Evolutionary conservation across 2,329 filamentous ascomycete species (phyloP), one percentile per base, ranked within the genome.

Genomic region (Paraphoma chrysanthemicola): DNA sequence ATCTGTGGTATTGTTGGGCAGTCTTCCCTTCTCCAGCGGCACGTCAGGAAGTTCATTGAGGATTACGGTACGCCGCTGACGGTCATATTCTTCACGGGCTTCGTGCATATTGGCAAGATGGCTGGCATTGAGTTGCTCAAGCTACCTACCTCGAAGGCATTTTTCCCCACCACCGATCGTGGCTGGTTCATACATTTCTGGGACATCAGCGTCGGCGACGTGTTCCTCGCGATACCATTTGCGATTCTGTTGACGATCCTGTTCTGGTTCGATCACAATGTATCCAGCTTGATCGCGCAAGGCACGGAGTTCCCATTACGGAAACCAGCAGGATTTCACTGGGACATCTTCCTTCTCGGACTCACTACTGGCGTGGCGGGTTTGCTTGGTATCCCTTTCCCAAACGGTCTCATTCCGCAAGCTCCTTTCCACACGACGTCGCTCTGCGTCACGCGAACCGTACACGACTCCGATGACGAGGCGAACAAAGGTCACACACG

Each of bases 241-340:
- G 92, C 91, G 0, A 70, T 96, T 33, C 80, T 96, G 1, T 81
- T 96, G 14, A 96, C 92, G 0, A 88, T 96, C 18, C 79, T 96
- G 4, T 96, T 96, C 73, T 96, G 90, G 80, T 96, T 95, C 73
- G 92, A 96, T 70, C 92, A 96, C 70, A 96, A 95, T 50, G 69
- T 86, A 49, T 84, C 82, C 57, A 84, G 81, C 23, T 77, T 87
- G 31, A 85, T 81, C 9, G 84, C 84, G 0, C 85, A 86, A 70
- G 83, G 82, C 12, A 81, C 80, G 28, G 79, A 85, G 28, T 86
- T 83, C 46, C 84, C 84, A 0, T 75, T 87, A 10, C 80, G 80
- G 50, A 86, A 87, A 62, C 84, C 84, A 0, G 83, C 83, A 0
- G 84, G 84, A n/a, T 86, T 86, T 65, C 83, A 86, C 67, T 86